Evolutionary conservation across 805 yeast genomes (phyloP), one percentile per base, ranked within the genome.

Genomic region (Hanseniaspora guilliermondii): DNA sequence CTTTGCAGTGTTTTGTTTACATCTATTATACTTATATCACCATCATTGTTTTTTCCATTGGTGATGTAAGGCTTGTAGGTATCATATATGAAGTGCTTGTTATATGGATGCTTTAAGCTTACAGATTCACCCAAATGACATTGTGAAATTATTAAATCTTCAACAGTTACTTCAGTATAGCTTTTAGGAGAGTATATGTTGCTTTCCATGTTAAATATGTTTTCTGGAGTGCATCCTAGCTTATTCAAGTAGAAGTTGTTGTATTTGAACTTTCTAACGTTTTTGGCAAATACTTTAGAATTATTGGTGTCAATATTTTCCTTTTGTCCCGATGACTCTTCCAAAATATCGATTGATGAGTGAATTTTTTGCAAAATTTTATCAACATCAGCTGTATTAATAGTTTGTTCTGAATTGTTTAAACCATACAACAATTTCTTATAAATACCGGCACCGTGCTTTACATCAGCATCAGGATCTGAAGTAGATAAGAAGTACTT

Each of bases 101-200:
- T 86, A 27, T 84, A 76, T 9, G 88, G 80, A 61, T 94, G 80
- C 79, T 82, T 84, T 58, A 83, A 72, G 3, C 83, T 73, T 36
- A 79, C 83, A n/a, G 95, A 77, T 61, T 91, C 97, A 30, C 98
- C 98, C 60, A 93, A 72, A 68, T 93, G 98, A 46, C 91, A 91
- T 52, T 96, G 97, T 0, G 97, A 87, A 3, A 96, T 91, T 68
- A 91, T 67, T 53, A 93, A 74, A 56, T 80, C 80, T 32, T 87
- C 72, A 37, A 88, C 72, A 2, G 91, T 75, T 12, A 86, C 65
- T 55, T 85, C 78, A 22, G 75, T 68, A 22, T 79, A 71, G 14
- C 72, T 61, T 36, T 76, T 71, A 17, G 96, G 95, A 24, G 73
- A 69, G 45, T 73, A 71, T 32, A 82, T 72, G 57, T 85, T 85